A percentile compares a stretch with the other conserved stretches of the same genome.
These are phyloP conservation scores for Hymenoscyphus infarciens DNA, from an alignment of 2,329 filamentous ascomycete species.

Conservation along the genomic window DNA sequence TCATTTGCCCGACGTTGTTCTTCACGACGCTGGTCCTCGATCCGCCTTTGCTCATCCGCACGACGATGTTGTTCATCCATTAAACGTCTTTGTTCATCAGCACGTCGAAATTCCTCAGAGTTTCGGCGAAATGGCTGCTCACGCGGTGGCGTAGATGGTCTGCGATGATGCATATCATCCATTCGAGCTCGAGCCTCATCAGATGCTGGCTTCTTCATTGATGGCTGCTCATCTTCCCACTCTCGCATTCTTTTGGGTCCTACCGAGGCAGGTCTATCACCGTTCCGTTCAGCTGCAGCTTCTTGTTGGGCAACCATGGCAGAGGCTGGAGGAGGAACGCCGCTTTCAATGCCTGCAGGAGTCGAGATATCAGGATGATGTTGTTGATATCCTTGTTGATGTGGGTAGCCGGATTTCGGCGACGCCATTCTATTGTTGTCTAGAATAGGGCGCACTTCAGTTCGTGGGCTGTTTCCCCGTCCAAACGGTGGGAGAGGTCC, in stretches of 20 bases:
- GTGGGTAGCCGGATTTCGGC: slow-evolving; percentile 81
- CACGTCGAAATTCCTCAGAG: slow-evolving; percentile 69
- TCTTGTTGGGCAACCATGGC: slow-evolving; percentile 62
- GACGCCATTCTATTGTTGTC: slow-evolving; percentile 85
- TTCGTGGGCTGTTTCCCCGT: slow-evolving; percentile 71
- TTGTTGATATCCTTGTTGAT: slow-evolving; percentile 69
- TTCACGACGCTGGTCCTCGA: slow-evolving; percentile 61
- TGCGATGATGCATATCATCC: slow-evolving; percentile 77
- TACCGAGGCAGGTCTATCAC: slow-evolving; percentile 75
- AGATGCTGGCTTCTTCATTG: slow-evolving; percentile 79
- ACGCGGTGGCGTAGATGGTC: slow-evolving; percentile 69
- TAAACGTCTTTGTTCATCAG: slow-evolving; percentile 53
- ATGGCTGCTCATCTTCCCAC: slow-evolving; percentile 74
- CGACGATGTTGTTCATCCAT: slow-evolving; percentile 26
- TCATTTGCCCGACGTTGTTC: slow-evolving; percentile 70
- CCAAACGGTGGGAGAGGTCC: slow-evolving; percentile 65
- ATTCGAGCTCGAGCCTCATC: slow-evolving; percentile 85
- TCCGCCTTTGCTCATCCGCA: slow-evolving; percentile 55
- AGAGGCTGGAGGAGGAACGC: slow-evolving; percentile 63
- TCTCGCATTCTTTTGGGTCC: slow-evolving; percentile 82
- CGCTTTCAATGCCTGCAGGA: slow-evolving; percentile 45
- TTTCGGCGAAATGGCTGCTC: slow-evolving; percentile 69
- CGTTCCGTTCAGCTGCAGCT: slow-evolving; percentile 56
- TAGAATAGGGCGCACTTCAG: slow-evolving; percentile 76
- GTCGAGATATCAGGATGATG: slow-evolving; percentile 60